phyloP scores from a whole-genome alignment of 352 stramenopile genomes.

The Pythium rishiriense region DNA sequence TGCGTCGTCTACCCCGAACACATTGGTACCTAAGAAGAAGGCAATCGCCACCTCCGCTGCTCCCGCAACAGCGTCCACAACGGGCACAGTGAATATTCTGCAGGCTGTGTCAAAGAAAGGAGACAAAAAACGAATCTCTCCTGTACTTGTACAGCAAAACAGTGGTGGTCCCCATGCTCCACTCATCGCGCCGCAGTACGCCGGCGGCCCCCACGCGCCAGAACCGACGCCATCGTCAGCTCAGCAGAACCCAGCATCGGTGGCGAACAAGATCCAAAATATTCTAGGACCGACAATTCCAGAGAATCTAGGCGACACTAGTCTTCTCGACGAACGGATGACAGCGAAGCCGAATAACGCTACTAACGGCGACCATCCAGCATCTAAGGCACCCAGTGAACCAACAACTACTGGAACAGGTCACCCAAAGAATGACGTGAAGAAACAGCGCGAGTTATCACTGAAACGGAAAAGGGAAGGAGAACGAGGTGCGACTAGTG shows the following conservation, averaged over 20 bases:
- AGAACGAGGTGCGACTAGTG: slow-evolving; percentile 29
- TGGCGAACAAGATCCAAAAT: slow-evolving; percentile 81
- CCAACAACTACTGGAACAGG: neutral
- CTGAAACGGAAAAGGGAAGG: slow-evolving; percentile 74
- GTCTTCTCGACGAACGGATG: slow-evolving; percentile 62
- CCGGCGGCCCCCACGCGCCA: neutral
- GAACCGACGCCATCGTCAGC: neutral
- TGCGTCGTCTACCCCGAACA: slow-evolving; percentile 28
- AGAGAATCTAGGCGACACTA: slow-evolving; percentile 48
- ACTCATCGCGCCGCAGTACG: neutral
- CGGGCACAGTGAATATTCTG: slow-evolving; percentile 32
- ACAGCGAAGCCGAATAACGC: slow-evolving; percentile 28
- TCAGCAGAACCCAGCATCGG: slow-evolving; percentile 48
- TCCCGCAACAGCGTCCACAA: slow-evolving; percentile 21
- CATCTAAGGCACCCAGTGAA: neutral
- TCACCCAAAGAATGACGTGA: slow-evolving; percentile 12
- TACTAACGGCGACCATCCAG: neutral
- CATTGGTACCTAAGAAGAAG: slow-evolving; percentile 68
- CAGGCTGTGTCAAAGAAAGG: slow-evolving; percentile 42
- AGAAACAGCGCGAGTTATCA: slow-evolving; percentile 29
- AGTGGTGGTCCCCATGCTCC: slow-evolving; percentile 8
- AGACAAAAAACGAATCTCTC: slow-evolving; percentile 70
- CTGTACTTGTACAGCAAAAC: slow-evolving; percentile 44
- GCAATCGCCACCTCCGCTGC: neutral
- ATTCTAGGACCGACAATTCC: slow-evolving; percentile 68